Evolutionary conservation across 2,329 filamentous ascomycete species (phyloP), one percentile per base, ranked within the genome.

Genomic region (Fusarium buxicola): DNA sequence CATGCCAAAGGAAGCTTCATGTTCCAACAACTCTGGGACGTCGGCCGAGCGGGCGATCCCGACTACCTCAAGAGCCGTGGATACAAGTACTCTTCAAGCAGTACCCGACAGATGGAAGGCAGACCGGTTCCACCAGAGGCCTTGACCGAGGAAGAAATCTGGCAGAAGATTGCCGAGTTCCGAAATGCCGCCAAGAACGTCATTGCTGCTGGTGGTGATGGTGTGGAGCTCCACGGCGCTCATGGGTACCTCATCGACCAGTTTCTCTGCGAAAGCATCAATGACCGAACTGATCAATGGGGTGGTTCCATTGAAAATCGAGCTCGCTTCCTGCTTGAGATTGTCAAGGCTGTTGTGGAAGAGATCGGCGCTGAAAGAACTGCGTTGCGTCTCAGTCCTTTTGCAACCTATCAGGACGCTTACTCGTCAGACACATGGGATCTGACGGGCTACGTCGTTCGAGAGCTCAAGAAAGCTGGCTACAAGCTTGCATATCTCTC

Each of bases 171-270:
- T 74, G 73, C 71, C 1, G 86, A 86, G 0, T 92, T 84, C 73
- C 83, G 81, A 2, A 80, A 79, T 0, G 82, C 84, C 1, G 80
- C 83, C 1, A 81, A 81, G 58, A 81, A 85, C 25, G 84, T 90
- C 0, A 72, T 92, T 4, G 74, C 86, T 12, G 81, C 82, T 15
- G 91, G 91, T 0, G 89, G 89, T 38, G 91, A 94, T 69, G 88
- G 86, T 8, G 86, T 92, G 52, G 90, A 92, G 68, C 74, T 81
- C 3, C 79, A 83, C 15, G 81, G 73, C 4, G 84, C 84, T 3
- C 86, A 88, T 60, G 85, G 86, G 1, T 90, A 89, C 63, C 76
- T 91, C 1, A 75, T 87, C n/a, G 86, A 88, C 50, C 86, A 89
- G 54, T 91, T 90, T 73, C 78, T 85, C 0, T 83, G 80, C 16